Evolutionary conservation across 805 yeast genomes (phyloP).

Genomic region (Saturnispora halmiae): DNA sequence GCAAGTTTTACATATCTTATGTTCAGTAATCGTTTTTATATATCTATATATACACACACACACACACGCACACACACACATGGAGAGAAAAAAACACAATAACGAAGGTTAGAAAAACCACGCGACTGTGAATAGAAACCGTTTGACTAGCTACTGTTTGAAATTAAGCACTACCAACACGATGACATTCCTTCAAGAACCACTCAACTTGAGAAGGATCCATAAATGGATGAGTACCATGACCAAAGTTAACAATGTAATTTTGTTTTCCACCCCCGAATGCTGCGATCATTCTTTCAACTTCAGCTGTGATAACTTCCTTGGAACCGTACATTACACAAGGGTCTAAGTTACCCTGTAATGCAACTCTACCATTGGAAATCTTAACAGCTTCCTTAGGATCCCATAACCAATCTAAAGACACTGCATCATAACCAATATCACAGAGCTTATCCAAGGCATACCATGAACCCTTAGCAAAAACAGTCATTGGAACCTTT

Average conservation of each 20-base stretch:
- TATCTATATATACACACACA: no score
- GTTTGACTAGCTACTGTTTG: no score
- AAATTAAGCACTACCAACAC: constrained; percentile 13
- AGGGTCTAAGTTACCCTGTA: constrained; percentile 96
- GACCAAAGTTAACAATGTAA: constrained; percentile 93
- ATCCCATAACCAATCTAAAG: constrained; percentile 84
- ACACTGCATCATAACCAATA: constrained; percentile 77
- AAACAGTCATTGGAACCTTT: constrained; percentile 75
- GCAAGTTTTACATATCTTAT: no score
- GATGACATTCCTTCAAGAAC: constrained; percentile 58
- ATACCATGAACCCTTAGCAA: constrained; percentile 97
- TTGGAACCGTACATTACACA: constrained; percentile 88
- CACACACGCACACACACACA: no score
- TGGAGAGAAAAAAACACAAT: no score
- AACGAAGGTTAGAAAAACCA: no score
- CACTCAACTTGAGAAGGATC: constrained; percentile 80
- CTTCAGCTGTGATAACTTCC: constrained; percentile 71
- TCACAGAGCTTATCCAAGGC: constrained; percentile 80
- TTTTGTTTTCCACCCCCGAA: constrained; percentile 91
- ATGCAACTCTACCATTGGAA: constrained; percentile 63
- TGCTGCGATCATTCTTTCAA: constrained; percentile 77
- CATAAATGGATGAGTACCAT: constrained; percentile 98
- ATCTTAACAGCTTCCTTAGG: constrained; percentile 78
- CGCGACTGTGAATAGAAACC: background rate
- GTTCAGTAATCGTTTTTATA: no score